Conservation (phyloP, 495 filamentous ascomycete species). For the Talaromyces trachyspermus region DNA sequence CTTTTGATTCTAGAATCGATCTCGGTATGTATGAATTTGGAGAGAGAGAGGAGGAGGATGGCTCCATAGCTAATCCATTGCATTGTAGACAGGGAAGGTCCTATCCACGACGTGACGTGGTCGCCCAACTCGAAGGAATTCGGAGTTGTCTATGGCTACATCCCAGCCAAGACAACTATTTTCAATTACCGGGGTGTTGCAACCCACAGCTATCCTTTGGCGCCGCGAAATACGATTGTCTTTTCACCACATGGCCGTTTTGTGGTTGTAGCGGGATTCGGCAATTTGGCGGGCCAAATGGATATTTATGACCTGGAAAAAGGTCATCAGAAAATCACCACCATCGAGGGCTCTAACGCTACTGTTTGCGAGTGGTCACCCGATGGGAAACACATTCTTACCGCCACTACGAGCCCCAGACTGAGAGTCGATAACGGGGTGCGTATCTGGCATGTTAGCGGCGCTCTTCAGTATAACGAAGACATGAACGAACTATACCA, state of each 20-base stretch:
- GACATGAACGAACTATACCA: constrained; percentile 93
- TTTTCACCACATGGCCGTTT: constrained; percentile 94
- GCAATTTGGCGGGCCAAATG: constrained; percentile 94
- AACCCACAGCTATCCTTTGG: constrained; percentile 73
- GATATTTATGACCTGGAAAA: constrained; percentile 94
- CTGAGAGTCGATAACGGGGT: constrained; percentile 94
- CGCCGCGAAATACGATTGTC: constrained; percentile 84
- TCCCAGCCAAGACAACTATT: constrained; percentile 95
- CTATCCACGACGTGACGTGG: constrained; percentile 98
- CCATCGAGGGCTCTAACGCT: constrained; percentile 91
- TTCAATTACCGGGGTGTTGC: constrained; percentile 82
- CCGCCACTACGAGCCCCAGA: constrained; percentile 89
- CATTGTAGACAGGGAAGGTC: constrained; percentile 87
- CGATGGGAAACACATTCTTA: constrained; percentile 89
- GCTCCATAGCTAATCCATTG: neutral
- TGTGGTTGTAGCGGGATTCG: constrained; percentile 90
- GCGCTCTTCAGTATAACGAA: constrained; percentile 86
- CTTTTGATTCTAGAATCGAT: constrained; percentile 84
- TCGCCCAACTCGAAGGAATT: constrained; percentile 95
- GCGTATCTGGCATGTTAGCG: constrained; percentile 89
- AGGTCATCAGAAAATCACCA: constrained; percentile 81
- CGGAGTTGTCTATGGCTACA: constrained; percentile 93
- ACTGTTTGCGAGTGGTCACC: constrained; percentile 95
- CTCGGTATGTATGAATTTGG: constrained; percentile 49
- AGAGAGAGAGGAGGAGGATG: neutral